These are phyloP conservation scores for Quaeritorhiza haematococci DNA, from an alignment of 371 early-diverging fungal genomes.

Conservation along the genomic window DNA sequence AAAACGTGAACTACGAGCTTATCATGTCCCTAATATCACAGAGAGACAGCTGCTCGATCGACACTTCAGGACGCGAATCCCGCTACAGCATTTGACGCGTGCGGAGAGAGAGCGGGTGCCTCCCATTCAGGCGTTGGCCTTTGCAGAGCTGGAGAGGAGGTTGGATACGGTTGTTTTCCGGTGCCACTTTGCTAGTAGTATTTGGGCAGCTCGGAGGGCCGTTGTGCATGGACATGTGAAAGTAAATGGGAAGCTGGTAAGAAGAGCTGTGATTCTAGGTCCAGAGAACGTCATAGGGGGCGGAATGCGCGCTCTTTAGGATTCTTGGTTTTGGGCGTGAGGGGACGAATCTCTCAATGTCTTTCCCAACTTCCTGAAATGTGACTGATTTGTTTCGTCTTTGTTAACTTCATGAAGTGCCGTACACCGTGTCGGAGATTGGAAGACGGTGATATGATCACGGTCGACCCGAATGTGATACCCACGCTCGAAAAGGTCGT, in stretches of 20 bases:
- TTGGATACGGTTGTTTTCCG: slow-evolving; percentile 90
- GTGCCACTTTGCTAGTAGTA: slow-evolving; percentile 79
- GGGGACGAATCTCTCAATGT: background rate
- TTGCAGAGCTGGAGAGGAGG: slow-evolving; percentile 84
- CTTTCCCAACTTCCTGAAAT: too few relatives aligned
- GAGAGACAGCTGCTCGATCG: slow-evolving; percentile 62
- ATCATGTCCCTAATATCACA: slow-evolving; percentile 85
- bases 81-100: slow-evolving; percentile 23
- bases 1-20: slow-evolving; percentile 87
- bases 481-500: slow-evolving; percentile 56
- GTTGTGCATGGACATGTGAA: slow-evolving; percentile 83
- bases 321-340: background rate
- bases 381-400: too few relatives aligned
- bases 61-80: slow-evolving; percentile 36
- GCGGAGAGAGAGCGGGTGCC: slow-evolving; percentile 43
- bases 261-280: too few relatives aligned
- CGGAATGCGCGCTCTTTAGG: background rate
- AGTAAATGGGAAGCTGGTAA: slow-evolving; percentile 85
- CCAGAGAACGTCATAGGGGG: too few relatives aligned
- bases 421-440: slow-evolving; percentile 71
- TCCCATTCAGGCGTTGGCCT: slow-evolving; percentile 76
- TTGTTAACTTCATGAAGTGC: slow-evolving; percentile 37
- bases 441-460: slow-evolving; percentile 84
- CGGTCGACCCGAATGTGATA: slow-evolving; percentile 75
- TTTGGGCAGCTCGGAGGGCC: slow-evolving; percentile 78